Percentiles rank a stretch among this genome's conserved stretches.
These are phyloP conservation scores for Pisolithus orientalis DNA, from an alignment of 768 basidiomycete genomes.

Conservation along the genomic window DNA sequence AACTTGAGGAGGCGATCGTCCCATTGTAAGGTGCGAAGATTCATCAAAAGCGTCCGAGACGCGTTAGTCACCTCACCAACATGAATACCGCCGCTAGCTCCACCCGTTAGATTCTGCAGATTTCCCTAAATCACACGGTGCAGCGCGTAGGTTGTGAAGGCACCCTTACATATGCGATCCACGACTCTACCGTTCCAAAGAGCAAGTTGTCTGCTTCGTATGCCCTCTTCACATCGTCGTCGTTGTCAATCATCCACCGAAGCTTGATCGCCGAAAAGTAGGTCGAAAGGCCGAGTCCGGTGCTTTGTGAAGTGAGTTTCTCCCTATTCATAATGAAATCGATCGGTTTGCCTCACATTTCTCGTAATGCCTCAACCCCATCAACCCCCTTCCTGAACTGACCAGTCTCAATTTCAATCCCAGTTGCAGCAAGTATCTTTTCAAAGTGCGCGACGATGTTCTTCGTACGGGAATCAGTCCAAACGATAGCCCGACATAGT, in stretches of 20 bases:
- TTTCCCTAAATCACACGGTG: not conserved
- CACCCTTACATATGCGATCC: constrained; percentile 78
- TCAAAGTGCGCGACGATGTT: constrained; percentile 77
- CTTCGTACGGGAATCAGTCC: constrained; percentile 94
- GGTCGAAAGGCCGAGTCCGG: constrained; percentile 91
- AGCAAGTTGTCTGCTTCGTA: constrained; percentile 75
- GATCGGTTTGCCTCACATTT: constrained; percentile 46
- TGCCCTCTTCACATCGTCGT: constrained; percentile 67
- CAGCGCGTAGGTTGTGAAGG: constrained; percentile 6
- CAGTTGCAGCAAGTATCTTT: constrained; percentile 60
- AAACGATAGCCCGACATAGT: constrained; percentile 85
- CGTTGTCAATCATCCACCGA: constrained; percentile 93
- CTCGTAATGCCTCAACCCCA: constrained; percentile 55
- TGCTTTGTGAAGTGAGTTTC: constrained; percentile 38
- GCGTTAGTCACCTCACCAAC: constrained; percentile 94
- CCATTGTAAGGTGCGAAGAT: constrained; percentile 78
- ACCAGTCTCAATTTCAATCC: constrained; percentile 66
- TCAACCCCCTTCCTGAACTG: constrained; percentile 66
- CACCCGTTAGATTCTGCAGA: constrained; percentile 75
- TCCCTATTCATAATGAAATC: not conserved
- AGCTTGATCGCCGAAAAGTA: constrained; percentile 98
- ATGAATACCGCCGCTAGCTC: constrained; percentile 62
- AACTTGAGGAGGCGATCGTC: constrained; percentile 77
- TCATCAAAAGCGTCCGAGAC: constrained; percentile 89
- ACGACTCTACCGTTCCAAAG: constrained; percentile 96